Percentiles rank a stretch among this genome's conserved stretches.
phyloP scores from a whole-genome alignment of 2,329 filamentous ascomycete species.

The Colletotrichum lini region DNA sequence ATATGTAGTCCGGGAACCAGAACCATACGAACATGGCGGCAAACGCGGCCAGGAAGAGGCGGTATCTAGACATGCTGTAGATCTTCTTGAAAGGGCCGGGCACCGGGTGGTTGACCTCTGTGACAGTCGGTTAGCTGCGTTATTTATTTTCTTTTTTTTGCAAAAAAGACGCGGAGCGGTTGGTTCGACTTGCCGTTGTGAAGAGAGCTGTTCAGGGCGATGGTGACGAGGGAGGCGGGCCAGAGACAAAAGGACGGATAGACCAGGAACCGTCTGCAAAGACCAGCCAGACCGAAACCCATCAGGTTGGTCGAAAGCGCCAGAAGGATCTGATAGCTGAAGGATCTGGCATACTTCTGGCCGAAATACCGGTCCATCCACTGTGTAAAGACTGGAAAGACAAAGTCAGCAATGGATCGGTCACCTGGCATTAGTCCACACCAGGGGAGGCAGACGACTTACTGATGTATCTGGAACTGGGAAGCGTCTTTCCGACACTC shows the following conservation, averaged over 20 bases:
- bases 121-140: not conserved
- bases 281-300: conserved; percentile 66
- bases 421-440: fast-evolving
- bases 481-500: conserved; percentile 62
- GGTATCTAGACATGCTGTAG: conserved; percentile 55
- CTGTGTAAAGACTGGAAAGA: conserved; percentile 63
- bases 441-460: not conserved
- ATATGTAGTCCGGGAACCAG: conserved; percentile 66
- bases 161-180: conserved; percentile 34
- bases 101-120: conserved; percentile 46
- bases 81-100: conserved; percentile 50
- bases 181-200: conserved; percentile 52
- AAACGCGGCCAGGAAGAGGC: conserved; percentile 61
- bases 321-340: conserved; percentile 62
- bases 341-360: conserved; percentile 58
- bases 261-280: conserved; percentile 62
- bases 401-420: not conserved
- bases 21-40: conserved; percentile 65
- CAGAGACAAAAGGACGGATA: conserved; percentile 65
- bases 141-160: fast-evolving
- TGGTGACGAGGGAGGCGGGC: conserved; percentile 63
- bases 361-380: conserved; percentile 60
- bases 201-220: conserved; percentile 60
- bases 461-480: conserved; percentile 61
- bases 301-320: conserved; percentile 65